Evolutionary conservation across 2,329 filamentous ascomycete species (phyloP).

Genomic region (Colletotrichum sp.): DNA sequence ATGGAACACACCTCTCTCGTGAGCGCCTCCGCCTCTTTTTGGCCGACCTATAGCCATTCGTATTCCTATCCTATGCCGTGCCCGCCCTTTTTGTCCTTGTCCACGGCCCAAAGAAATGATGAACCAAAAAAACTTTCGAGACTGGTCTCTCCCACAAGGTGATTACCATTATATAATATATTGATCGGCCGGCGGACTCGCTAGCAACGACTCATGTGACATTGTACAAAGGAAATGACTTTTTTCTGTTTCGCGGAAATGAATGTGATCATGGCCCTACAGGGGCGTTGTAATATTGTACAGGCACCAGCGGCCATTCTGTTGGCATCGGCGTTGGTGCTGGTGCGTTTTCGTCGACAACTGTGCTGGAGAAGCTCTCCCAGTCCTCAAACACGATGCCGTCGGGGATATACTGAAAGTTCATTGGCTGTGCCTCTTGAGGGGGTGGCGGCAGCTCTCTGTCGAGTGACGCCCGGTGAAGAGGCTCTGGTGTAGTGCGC

Average conservation of each 20-base stretch:
- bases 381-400: conserved; percentile 46
- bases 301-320: conserved; percentile 28
- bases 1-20: conserved; percentile 17
- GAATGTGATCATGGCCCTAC: conserved; percentile 19
- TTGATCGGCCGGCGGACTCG: conserved; percentile 8
- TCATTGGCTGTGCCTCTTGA: conserved; percentile 35
- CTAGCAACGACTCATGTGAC: conserved; percentile 16
- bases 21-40: conserved; percentile 11
- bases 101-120: conserved; percentile 9
- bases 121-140: conserved; percentile 9
- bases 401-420: conserved; percentile 47
- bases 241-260: neutral
- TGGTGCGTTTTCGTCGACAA: conserved; percentile 34
- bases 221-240: conserved; percentile 21
- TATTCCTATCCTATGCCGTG: conserved; percentile 8
- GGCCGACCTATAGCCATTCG: conserved; percentile 13
- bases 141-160: conserved; percentile 14
- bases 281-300: conserved; percentile 27
- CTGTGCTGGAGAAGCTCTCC: conserved; percentile 41
- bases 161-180: conserved; percentile 28
- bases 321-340: conserved; percentile 23
- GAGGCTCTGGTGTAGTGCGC: conserved; percentile 14
- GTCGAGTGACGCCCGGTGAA: conserved; percentile 19
- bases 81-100: conserved; percentile 8
- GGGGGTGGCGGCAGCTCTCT: conserved; percentile 23